These are phyloP conservation scores for Hypoxylon rickii DNA, from an alignment of 495 filamentous ascomycete genomes.

Conservation along the genomic window DNA sequence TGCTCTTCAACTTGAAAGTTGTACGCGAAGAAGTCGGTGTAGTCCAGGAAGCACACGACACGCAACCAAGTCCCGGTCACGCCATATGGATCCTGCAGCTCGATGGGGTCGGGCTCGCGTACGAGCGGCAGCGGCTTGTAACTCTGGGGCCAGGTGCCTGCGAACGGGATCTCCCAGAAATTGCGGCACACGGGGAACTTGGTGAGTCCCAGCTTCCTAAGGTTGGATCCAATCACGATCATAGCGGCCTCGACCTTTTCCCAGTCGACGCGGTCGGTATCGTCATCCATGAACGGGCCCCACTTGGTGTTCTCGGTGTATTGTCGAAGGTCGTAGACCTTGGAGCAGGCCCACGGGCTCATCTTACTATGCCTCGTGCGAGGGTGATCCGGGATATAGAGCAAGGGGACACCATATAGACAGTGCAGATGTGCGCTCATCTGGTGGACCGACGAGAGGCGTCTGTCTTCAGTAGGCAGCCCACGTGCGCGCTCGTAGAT, in stretches of 20 bases:
- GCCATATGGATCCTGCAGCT: slow-evolving; percentile 61
- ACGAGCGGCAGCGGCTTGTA: slow-evolving; percentile 39
- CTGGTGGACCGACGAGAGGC: slow-evolving; percentile 45
- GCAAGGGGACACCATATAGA: slow-evolving; percentile 58
- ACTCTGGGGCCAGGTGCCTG: slow-evolving; percentile 54
- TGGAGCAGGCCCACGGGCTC: slow-evolving; percentile 61
- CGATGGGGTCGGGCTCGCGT: slow-evolving; percentile 45
- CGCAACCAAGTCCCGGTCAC: slow-evolving; percentile 64
- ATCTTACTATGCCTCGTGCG: slow-evolving; percentile 37
- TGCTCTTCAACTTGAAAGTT: slow-evolving; percentile 54
- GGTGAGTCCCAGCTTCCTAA: slow-evolving; percentile 51
- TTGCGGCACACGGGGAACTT: slow-evolving; percentile 46
- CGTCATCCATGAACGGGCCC: slow-evolving; percentile 66
- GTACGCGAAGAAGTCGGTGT: slow-evolving; percentile 64
- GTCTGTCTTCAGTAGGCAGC: slow-evolving; percentile 3
- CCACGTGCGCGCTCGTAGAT: slow-evolving; percentile 54
- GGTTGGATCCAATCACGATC: slow-evolving; percentile 62
- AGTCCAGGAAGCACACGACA: slow-evolving; percentile 52
- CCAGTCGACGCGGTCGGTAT: slow-evolving; percentile 62
- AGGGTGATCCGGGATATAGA: slow-evolving; percentile 29
- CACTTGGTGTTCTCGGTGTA: slow-evolving; percentile 59
- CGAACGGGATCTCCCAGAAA: slow-evolving; percentile 58
- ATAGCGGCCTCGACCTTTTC: slow-evolving; percentile 70
- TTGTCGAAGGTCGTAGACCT: slow-evolving; percentile 68
- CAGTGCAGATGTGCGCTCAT: slow-evolving; percentile 66